phyloP scores from a whole-genome alignment of 352 stramenopile species.

The Plasmopara viticola region DNA sequence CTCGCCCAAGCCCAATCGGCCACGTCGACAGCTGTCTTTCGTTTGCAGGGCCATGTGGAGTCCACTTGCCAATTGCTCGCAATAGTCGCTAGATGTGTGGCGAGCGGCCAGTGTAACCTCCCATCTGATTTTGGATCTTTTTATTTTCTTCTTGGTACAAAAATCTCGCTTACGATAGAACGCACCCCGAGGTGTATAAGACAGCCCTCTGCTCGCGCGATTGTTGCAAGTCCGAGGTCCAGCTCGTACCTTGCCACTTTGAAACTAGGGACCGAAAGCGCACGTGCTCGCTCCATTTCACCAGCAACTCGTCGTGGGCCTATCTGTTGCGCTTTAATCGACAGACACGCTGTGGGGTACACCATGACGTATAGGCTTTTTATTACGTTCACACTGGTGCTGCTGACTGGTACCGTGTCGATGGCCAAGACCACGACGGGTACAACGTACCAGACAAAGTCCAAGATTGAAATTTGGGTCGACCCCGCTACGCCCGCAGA shows the following conservation, averaged over 20 bases:
- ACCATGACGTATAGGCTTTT: neutral
- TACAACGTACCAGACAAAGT: slow-evolving; percentile 29
- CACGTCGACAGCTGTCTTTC: no score
- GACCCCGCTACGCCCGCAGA: slow-evolving; percentile 49
- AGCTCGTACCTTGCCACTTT: neutral
- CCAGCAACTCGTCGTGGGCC: neutral
- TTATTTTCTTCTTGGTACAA: no score
- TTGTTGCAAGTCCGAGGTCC: neutral
- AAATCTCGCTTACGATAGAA: no score
- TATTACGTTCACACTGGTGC: slow-evolving; percentile 1
- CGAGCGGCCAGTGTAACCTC: no score
- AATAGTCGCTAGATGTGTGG: no score
- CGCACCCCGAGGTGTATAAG: neutral
- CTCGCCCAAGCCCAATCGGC: neutral
- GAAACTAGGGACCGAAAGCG: neutral
- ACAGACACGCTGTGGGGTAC: neutral
- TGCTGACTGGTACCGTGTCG: slow-evolving; percentile 3
- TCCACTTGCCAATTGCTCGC: no score
- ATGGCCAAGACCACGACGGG: slow-evolving; percentile 15
- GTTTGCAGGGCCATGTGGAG: no score
- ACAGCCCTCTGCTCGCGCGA: neutral
- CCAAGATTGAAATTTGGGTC: slow-evolving; percentile 38
- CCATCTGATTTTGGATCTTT: no score
- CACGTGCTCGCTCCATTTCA: neutral
- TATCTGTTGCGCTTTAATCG: neutral